Base-by-base conservation (phyloP, 75 land plant genomes). In the Selaginella tamariscina region DNA sequence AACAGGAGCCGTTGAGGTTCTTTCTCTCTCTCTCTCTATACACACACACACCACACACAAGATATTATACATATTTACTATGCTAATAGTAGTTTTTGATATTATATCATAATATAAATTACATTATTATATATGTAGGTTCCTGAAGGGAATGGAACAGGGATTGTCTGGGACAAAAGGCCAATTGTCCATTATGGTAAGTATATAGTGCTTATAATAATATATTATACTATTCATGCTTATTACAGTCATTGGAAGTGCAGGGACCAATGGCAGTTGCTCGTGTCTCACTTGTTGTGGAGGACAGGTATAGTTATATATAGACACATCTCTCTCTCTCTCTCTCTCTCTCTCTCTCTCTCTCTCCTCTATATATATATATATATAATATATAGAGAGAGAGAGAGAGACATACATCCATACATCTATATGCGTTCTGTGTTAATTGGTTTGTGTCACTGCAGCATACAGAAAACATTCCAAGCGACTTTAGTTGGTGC, bases 131-230 rank as follows among this genome's bases (percentile, higher is more conserved):
- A 23, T 32, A 28, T 44, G 60, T 73, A 88, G 97, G 74, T 91
- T 75, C 97, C 97, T 57, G 94, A 91, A 84, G 97, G 94, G 65
- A 91, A 91, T 85, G 97, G 97, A 30, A 85, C 97, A 69, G 97
- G 94, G 59, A 79, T 91, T 26, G 84, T 91, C 11, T 91, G 97
- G 97, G 89, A 91, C 69, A 73, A 64, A 33, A 56, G 97, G n/a
- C 94, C 88, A 55, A 82, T 91, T 65, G 85, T 91, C 24, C 88
- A 79, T 70, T 89, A 91, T 76, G 97, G 97, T 88, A 72, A 66
- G 55, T 31, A 33, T 73, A 9, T 30, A 31, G 70, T 64, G 1
- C 29, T 30, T 8, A 21, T 64, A 27, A 27, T 15, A 2, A 1
- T 27, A 15, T 27, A 27, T 27, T 64, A 27, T 21, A 15, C 65